These are phyloP conservation scores for Dujonia santamariae DNA, from an alignment of 1,139 yeast genomes.

Conservation along the genomic window DNA sequence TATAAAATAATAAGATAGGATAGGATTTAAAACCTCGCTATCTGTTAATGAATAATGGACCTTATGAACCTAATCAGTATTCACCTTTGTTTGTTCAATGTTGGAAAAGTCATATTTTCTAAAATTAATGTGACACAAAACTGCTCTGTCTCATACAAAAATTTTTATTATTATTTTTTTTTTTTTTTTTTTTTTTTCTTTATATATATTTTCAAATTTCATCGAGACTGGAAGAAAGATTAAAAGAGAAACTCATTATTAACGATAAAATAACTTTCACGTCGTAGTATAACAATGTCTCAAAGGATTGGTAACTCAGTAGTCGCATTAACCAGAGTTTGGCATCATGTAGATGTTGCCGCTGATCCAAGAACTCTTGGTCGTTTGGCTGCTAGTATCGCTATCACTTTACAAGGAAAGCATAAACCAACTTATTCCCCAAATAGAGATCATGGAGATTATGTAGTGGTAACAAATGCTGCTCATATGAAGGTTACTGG, in stretches of 20 bases:
- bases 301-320: conserved; percentile 62
- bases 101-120: no score
- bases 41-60: no score
- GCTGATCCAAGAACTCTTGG: conserved; percentile 85
- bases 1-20: not conserved
- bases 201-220: not conserved
- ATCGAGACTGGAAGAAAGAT: no score
- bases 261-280: no score
- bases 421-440: conserved; percentile 87
- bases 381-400: conserved; percentile 86
- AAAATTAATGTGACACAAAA: no score
- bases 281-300: no score
- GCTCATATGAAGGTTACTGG: conserved; percentile 79
- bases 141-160: no score
- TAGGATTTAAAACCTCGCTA: no score
- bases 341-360: conserved; percentile 96
- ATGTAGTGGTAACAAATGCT: conserved; percentile 94
- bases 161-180: not conserved
- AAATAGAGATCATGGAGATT: conserved; percentile 87
- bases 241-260: no score
- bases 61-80: no score
- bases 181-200: not conserved
- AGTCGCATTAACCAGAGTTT: conserved; percentile 76
- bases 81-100: no score
- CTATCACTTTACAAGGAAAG: conserved; percentile 86